phyloP scores from a whole-genome alignment of 2,329 filamentous ascomycete genomes.

The Fusarium algeriense region DNA sequence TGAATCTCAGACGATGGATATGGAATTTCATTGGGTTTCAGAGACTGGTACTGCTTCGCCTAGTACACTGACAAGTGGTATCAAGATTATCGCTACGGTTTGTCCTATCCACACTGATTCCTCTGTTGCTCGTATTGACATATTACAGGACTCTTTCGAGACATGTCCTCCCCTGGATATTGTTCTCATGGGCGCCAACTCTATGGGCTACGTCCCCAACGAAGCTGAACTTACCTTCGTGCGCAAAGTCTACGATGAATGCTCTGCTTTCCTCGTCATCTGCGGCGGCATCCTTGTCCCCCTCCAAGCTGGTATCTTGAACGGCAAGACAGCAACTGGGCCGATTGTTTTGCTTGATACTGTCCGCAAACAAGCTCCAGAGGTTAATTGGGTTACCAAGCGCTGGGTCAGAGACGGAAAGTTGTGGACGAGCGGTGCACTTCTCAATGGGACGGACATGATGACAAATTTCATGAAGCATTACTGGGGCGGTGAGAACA shows the following conservation, averaged over 20 bases:
- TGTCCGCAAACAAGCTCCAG: constrained; percentile 47
- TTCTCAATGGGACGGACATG: constrained; percentile 53
- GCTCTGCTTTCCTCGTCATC: constrained; percentile 55
- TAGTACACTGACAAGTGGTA: constrained; percentile 43
- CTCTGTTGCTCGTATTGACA: not conserved
- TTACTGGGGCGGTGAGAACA: constrained; percentile 46
- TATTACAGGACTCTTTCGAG: constrained; percentile 53
- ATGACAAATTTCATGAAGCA: constrained; percentile 49
- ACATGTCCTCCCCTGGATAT: constrained; percentile 57
- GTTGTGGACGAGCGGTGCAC: constrained; percentile 52
- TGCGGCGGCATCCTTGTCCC: constrained; percentile 54
- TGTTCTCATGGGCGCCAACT: constrained; percentile 55
- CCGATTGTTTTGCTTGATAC: constrained; percentile 48
- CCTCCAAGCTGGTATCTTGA: constrained; percentile 52
- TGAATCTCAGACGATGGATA: constrained; percentile 42
- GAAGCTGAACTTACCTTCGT: constrained; percentile 53
- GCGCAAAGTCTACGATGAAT: constrained; percentile 51
- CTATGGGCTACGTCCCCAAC: constrained; percentile 46
- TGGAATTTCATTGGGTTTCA: constrained; percentile 53
- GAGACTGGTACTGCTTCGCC: constrained; percentile 33
- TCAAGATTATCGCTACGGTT: constrained; percentile 50
- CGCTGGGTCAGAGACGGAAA: constrained; percentile 54
- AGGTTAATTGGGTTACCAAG: constrained; percentile 54
- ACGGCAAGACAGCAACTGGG: constrained; percentile 54
- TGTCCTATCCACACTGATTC: not conserved